Percentiles rank a stretch among this genome's conserved stretches.
These are phyloP conservation scores for Chlamydomonas reinhardtii DNA, from an alignment of 163 green algal genomes.

Conservation along the genomic window DNA sequence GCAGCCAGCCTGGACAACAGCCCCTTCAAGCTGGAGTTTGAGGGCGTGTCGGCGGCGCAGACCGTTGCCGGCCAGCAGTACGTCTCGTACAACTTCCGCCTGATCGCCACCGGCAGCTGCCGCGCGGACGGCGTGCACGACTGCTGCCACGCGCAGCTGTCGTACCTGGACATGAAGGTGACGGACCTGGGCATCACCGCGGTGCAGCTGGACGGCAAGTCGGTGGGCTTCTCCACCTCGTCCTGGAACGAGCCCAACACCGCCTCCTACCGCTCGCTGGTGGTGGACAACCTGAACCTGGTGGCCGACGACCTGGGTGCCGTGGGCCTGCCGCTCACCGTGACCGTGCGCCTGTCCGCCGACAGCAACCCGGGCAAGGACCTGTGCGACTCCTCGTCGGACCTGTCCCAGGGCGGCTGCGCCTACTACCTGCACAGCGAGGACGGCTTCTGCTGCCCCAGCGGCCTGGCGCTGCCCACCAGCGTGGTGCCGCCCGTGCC, in stretches of 20 bases:
- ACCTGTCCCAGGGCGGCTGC: conserved; percentile 36
- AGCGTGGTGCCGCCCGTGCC: neutral
- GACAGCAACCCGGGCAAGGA: neutral
- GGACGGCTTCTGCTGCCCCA: conserved; percentile 55
- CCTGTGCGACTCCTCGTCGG: conserved; percentile 38
- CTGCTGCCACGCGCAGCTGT: conserved; percentile 51
- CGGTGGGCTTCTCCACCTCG: conserved; percentile 24
- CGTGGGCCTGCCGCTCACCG: conserved; percentile 29
- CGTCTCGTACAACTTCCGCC: conserved; percentile 42
- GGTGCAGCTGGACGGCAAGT: conserved; percentile 21
- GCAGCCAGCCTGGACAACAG: conserved; percentile 1
- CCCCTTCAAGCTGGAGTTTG: conserved; percentile 35
- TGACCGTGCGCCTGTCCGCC: conserved; percentile 22
- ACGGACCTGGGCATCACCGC: conserved; percentile 35
- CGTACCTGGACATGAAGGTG: conserved; percentile 44
- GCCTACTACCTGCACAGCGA: conserved; percentile 52
- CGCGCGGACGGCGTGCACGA: neutral
- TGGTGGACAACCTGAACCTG: conserved; percentile 42
- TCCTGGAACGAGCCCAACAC: conserved; percentile 47
- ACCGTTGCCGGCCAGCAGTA: conserved; percentile 5
- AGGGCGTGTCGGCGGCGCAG: neutral
- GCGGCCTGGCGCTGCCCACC: neutral
- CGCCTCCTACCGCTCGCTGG: conserved; percentile 30
- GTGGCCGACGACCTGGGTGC: conserved; percentile 22
- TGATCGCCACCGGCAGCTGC: conserved; percentile 24